Evolutionary conservation across 2,329 filamentous ascomycete genomes (phyloP), one percentile per base, ranked within the genome.

Genomic region (Colletotrichum caudatum): DNA sequence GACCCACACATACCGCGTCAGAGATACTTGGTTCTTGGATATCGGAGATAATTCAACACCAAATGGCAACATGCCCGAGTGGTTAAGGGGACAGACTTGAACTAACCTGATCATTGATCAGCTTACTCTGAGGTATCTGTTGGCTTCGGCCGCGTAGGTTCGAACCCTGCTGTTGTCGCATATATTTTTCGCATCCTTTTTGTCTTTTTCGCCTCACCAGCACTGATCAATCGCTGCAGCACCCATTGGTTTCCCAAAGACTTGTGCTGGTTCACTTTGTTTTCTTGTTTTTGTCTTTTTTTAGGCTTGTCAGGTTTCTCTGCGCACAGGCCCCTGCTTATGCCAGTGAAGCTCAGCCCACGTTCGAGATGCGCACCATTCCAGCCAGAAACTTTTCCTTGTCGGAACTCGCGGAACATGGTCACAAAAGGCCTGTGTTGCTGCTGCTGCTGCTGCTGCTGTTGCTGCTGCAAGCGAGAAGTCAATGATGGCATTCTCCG

Each of bases 141-240:
- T 72, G 60, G 39, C 65, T 72, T 72, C 69, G 69, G 65, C 39
- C 60, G 65, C 69, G 69, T 61, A 72, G 69, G 69, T 72, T 72
- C 69, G 69, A 72, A 72, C 69, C 69, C 69, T 72, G 69, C 69
- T 72, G 69, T 66, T 72, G 69, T 72, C 69, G 69, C 46, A 39
- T 37, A 20, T 18, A 8, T 29, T 29, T 29, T 29, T 29, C 29
- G n/a, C n/a, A 2, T n/a, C 59, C 26, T 39, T 5, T 9, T 48
- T n/a, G 5, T 6, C 16, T 29, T 56, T 39, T 26, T 6, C 14
- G 29, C 3, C 23, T 23, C 14, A 26, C 7, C 2, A 11, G 20
- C 11, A 2, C 0, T 2, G 5, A 4, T 3, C 41, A 44, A 14
- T 41, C 41, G 5, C 1, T 44, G 1, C 5, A 7, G 33, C 33